Percentiles rank a stretch among this genome's conserved stretches.
phyloP scores from a whole-genome alignment of 2,329 filamentous ascomycete species.

The Colletotrichum noveboracense region DNA sequence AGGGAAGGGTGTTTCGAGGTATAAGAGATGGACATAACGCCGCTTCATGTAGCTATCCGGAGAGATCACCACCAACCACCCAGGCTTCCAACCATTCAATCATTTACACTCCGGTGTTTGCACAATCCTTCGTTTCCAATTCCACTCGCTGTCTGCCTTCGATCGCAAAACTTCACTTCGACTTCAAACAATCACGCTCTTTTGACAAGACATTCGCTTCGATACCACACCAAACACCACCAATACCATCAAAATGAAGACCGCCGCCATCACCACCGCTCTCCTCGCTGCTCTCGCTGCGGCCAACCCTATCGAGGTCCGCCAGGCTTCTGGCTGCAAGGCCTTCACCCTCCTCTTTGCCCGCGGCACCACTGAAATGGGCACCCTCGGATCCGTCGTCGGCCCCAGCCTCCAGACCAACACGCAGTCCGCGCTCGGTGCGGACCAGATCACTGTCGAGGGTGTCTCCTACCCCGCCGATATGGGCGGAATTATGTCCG shows the following conservation, averaged over 20 bases:
- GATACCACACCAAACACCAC: not conserved
- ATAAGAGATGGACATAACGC: constrained; percentile 1
- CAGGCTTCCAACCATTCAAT: not conserved
- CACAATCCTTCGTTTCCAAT: not conserved
- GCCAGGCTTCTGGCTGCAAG: constrained; percentile 36
- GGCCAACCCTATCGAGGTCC: constrained; percentile 19
- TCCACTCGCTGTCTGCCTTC: not conserved
- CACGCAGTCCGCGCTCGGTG: constrained; percentile 45
- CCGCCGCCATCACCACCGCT: constrained; percentile 32
- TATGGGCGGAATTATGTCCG: constrained; percentile 46
- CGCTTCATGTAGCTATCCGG: not conserved
- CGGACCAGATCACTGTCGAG: constrained; percentile 52
- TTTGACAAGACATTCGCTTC: not conserved
- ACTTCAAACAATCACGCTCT: not conserved
- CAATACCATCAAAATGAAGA: constrained; percentile 33
- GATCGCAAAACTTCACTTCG: not conserved
- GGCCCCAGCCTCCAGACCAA: constrained; percentile 56
- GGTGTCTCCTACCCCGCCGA: constrained; percentile 58
- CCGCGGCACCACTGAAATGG: constrained; percentile 56
- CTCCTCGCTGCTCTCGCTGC: constrained; percentile 29
- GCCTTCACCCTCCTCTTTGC: constrained; percentile 60
- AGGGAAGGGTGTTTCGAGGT: not conserved
- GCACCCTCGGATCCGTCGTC: constrained; percentile 54
- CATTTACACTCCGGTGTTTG: not conserved
- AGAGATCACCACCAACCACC: not conserved